phyloP scores from a whole-genome alignment of 2,329 filamentous ascomycete genomes.

The Pestalotiopsis sp. region DNA sequence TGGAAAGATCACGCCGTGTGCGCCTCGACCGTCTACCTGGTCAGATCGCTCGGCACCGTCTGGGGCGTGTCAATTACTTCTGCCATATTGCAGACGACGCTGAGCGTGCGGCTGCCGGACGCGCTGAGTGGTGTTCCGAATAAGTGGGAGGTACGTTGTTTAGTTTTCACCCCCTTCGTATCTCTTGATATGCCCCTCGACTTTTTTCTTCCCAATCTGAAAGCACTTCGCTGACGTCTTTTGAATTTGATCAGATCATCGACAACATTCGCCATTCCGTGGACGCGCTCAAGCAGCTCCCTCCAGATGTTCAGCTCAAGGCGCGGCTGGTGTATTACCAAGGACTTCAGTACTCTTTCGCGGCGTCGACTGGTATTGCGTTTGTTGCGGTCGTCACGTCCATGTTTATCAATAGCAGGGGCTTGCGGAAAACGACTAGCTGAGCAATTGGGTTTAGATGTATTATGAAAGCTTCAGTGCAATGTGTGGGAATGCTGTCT shows the following conservation, averaged over 20 bases:
- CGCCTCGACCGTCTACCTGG: slow-evolving; percentile 64
- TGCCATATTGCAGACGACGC: slow-evolving; percentile 63
- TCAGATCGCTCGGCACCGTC: slow-evolving; percentile 64
- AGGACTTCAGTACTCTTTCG: slow-evolving; percentile 58
- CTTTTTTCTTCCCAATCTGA: no score
- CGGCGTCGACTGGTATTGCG: slow-evolving; percentile 55
- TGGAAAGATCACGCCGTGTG: slow-evolving; percentile 62
- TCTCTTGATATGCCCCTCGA: neutral
- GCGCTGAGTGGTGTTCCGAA: slow-evolving; percentile 58
- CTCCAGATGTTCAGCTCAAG: slow-evolving; percentile 57
- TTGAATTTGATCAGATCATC: slow-evolving; percentile 50
- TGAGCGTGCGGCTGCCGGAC: slow-evolving; percentile 54
- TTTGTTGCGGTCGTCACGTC: slow-evolving; percentile 49
- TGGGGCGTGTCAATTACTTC: slow-evolving; percentile 67
- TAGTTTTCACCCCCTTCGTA: neutral
- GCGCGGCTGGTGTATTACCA: slow-evolving; percentile 63
- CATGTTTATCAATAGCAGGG: slow-evolving; percentile 43
- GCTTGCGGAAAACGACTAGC: slow-evolving; percentile 31
- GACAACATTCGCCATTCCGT: slow-evolving; percentile 65
- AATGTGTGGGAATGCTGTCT: no score
- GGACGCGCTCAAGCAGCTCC: slow-evolving; percentile 54
- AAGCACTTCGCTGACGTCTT: neutral
- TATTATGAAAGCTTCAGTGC: neutral
- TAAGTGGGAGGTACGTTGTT: slow-evolving; percentile 56
- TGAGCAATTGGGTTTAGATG: neutral